A percentile compares a stretch with the other conserved stretches of the same genome.
Evolutionary conservation across 1,284 basidiomycete genomes (phyloP).

Genomic region (Papiliotrema fonsecae): DNA sequence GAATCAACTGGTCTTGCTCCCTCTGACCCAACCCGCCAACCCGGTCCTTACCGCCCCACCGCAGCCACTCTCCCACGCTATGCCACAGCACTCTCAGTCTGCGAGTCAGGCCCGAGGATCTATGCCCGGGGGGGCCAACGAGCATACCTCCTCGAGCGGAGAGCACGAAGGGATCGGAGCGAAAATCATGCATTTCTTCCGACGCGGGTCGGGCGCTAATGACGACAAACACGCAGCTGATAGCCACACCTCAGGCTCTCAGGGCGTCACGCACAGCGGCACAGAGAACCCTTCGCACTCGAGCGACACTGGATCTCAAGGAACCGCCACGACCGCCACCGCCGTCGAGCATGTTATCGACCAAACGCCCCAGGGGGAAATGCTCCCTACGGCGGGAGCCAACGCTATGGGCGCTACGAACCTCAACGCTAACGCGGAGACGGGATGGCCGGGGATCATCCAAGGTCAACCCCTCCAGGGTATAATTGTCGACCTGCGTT

Average conservation of each 20-base stretch:
- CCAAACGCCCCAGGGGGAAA: conserved; percentile 25
- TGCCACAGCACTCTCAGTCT: conserved; percentile 22
- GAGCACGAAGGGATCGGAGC: conserved; percentile 18
- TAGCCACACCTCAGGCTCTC: conserved; percentile 4
- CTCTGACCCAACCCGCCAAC: conserved; percentile 34
- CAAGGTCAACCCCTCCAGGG: conserved; percentile 27
- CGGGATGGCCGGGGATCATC: conserved; percentile 36
- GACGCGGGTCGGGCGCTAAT: conserved; percentile 12
- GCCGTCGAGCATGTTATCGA: conserved; percentile 21
- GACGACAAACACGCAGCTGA: not conserved
- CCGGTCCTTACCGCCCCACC: conserved; percentile 32
- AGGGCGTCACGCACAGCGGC: not conserved
- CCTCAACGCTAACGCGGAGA: conserved; percentile 30
- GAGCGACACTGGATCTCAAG: not conserved
- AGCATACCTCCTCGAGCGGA: conserved; percentile 4
- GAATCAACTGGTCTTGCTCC: conserved; percentile 38
- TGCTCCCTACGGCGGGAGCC: conserved; percentile 15
- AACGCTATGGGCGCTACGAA: conserved; percentile 25
- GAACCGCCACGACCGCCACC: conserved; percentile 1
- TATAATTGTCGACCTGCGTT: conserved; percentile 26
- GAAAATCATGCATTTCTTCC: conserved; percentile 33
- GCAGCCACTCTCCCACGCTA: conserved; percentile 29
- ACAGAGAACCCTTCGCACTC: not conserved
- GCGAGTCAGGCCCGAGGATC: not conserved
- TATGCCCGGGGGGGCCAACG: not conserved